Evolutionary conservation across 768 basidiomycete species (phyloP), one percentile per base, ranked within the genome.

Genomic region (Pisolithus microcarpus): DNA sequence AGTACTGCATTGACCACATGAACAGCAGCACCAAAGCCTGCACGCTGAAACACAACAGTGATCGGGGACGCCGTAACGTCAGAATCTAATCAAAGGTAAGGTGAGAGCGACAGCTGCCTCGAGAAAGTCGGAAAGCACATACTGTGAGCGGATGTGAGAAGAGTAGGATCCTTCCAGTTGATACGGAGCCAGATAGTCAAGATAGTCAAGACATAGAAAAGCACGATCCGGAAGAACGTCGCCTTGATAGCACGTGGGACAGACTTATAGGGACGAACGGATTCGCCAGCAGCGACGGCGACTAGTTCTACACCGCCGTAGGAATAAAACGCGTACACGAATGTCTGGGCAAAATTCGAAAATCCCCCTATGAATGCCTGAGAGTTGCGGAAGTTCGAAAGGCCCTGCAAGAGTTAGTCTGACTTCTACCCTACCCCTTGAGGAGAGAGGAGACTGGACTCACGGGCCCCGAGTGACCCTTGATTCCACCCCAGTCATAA

Each of bases 221-320:
- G 58, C 38, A 80, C 64, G 54, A 84, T 81, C 34, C 82, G 75
- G 69, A 81, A 72, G 67, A 85, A 85, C 0, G 83, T 84, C 36
- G 79, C 79, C 58, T 81, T 83, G 64, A 85, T 76, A 1, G 85
- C 85, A 0, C 72, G 67, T 3, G 83, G 84, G 26, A 86, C 77
- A 1, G 80, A 66, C 61, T 80, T 79, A 65, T 81, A 72, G 1
- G 85, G 85, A 56, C 74, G 75, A 43, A 73, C 74, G 6, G 80
- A 80, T 67, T 87, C 85, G 31, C 83, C 82, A 9, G 85, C 84
- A n/a, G 85, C 84, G 30, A 87, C 65, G 3, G 82, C 79, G 38
- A 87, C 84, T 9, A 88, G 74, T 57, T 85, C 84, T 28, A 85
- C 79, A 16, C 83, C 81, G 16, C 77, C 80, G 62, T 77, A 82